Conservation (phyloP, 2,329 filamentous ascomycete genomes). For the Ascochyta rabiei region DNA sequence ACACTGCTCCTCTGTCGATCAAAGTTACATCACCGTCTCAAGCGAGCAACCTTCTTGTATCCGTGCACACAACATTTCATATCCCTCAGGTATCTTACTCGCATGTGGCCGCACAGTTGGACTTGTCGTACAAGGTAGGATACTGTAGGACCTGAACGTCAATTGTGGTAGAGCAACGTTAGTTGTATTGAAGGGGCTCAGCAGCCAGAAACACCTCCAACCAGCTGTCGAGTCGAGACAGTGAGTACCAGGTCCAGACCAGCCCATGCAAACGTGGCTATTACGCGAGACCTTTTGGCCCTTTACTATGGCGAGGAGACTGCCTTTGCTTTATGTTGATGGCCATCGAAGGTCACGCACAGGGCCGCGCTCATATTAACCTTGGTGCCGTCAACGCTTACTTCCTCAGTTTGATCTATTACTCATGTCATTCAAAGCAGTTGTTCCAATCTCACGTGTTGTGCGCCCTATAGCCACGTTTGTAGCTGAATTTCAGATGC, state of each 20-base stretch:
- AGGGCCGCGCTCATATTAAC: not conserved
- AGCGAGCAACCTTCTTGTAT: not conserved
- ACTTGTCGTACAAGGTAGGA: constrained; percentile 66
- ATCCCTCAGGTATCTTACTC: constrained; percentile 50
- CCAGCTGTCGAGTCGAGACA: not conserved
- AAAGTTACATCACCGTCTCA: not conserved
- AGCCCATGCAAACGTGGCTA: not conserved
- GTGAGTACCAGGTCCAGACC: not conserved
- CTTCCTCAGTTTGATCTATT: not conserved
- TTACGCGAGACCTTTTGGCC: not conserved
- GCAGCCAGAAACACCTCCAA: constrained; percentile 9
- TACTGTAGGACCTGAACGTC: constrained; percentile 52
- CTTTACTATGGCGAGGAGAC: not conserved
- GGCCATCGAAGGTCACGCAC: not conserved
- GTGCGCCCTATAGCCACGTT: not conserved
- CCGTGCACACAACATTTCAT: not conserved
- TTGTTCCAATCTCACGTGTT: not conserved
- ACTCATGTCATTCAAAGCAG: not conserved
- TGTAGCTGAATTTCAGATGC: not conserved
- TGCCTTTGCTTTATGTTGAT: not conserved
- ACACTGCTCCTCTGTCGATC: constrained; percentile 8
- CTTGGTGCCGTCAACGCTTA: not conserved
- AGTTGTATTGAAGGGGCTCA: constrained; percentile 48
- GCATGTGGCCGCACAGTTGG: constrained; percentile 79
- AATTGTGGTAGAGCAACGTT: constrained; percentile 88